phyloP scores from a whole-genome alignment of 2,329 filamentous ascomycete species.

The Herpotrichia juniperi region DNA sequence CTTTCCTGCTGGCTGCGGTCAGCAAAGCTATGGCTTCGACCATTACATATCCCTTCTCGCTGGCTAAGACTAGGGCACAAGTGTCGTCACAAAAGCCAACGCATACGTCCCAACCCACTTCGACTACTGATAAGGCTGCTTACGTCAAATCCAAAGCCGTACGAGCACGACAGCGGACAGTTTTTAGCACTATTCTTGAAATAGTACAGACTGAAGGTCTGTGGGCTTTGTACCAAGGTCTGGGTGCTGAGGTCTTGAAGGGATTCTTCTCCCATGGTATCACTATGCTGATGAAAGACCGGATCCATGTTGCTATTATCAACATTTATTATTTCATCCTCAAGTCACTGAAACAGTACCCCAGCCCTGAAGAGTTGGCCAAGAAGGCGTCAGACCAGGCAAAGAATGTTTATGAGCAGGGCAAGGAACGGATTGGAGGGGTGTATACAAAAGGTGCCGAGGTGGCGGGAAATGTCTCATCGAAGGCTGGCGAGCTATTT shows the following conservation, averaged over 20 bases:
- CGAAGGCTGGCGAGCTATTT: constrained; percentile 29
- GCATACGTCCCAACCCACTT: constrained; percentile 29
- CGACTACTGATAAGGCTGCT: constrained; percentile 36
- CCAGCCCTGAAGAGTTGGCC: constrained; percentile 48
- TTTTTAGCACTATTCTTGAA: constrained; percentile 67
- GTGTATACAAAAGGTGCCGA: constrained; percentile 28
- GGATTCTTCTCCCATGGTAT: constrained; percentile 86
- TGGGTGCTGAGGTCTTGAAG: constrained; percentile 77
- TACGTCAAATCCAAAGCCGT: constrained; percentile 21
- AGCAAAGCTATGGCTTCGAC: constrained; percentile 80
- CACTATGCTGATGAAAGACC: constrained; percentile 85
- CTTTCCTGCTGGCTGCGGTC: constrained; percentile 72
- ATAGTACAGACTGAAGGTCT: constrained; percentile 69
- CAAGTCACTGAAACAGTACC: constrained; percentile 50
- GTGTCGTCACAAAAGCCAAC: constrained; percentile 55
- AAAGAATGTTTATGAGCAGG: constrained; percentile 38
- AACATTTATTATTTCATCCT: constrained; percentile 72
- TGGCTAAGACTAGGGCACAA: constrained; percentile 82
- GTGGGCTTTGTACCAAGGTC: constrained; percentile 73
- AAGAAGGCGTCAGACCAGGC: constrained; percentile 35
- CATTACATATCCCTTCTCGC: constrained; percentile 83
- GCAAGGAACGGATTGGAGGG: constrained; percentile 29
- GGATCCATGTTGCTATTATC: constrained; percentile 74
- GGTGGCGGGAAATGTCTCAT: constrained; percentile 29
- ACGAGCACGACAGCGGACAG: constrained; percentile 52